These are phyloP conservation scores for Posidonia oceanica DNA, from an alignment of 116 monocot species.

Conservation along the genomic window DNA sequence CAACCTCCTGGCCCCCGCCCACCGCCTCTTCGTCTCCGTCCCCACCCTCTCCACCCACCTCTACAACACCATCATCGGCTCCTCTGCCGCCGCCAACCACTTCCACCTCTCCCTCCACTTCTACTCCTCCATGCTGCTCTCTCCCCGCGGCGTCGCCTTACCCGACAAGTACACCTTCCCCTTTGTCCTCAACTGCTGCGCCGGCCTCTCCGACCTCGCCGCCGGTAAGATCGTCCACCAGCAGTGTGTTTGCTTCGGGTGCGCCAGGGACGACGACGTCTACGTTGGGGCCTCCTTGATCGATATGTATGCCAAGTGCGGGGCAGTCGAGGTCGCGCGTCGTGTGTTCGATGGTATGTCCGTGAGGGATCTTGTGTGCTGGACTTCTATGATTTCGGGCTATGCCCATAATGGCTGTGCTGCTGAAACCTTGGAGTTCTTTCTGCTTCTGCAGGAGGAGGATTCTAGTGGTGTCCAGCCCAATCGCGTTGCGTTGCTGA, in stretches of 20 bases:
- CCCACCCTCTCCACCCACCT: constrained; percentile 10
- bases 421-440: constrained; percentile 30
- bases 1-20: constrained; percentile 4
- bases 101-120: constrained; percentile 20
- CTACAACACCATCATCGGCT: constrained; percentile 15
- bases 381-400: constrained; percentile 57
- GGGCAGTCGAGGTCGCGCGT: constrained; percentile 23
- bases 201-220: constrained; percentile 24
- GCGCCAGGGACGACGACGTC: constrained; percentile 7
- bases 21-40: constrained; percentile 17
- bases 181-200: constrained; percentile 43
- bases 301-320: constrained; percentile 57
- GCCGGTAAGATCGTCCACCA: constrained; percentile 23
- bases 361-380: constrained; percentile 31
- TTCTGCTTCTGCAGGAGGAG: constrained; percentile 18
- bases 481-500: constrained; percentile 32
- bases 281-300: constrained; percentile 38
- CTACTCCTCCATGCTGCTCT: constrained; percentile 16
- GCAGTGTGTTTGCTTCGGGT: constrained; percentile 19
- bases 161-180: constrained; percentile 51
- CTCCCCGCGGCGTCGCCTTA: background rate
- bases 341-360: constrained; percentile 42
- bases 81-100: constrained; percentile 2
- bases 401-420: constrained; percentile 41
- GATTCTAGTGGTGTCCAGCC: constrained; percentile 12